Conservation (phyloP, 441 rosid species). For the Eruca vesicaria region DNA sequence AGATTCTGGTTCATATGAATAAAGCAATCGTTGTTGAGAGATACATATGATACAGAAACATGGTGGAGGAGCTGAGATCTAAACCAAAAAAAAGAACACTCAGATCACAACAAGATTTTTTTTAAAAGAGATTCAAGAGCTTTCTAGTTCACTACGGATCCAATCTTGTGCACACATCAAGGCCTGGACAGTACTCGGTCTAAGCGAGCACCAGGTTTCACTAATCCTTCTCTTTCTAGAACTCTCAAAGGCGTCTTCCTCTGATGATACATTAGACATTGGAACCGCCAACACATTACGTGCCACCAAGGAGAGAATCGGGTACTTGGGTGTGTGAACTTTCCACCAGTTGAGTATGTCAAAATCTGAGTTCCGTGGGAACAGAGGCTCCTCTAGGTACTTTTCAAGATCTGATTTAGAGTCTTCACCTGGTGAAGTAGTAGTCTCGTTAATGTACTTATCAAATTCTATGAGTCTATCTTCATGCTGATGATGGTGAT, state of each 20-base stretch:
- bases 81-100: not conserved
- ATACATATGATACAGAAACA: conserved; percentile 14
- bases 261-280: conserved; percentile 43
- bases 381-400: conserved; percentile 71
- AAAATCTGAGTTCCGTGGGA: conserved; percentile 58
- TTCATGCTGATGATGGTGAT: conserved; percentile 29
- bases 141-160: conserved; percentile 49
- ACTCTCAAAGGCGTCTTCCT: conserved; percentile 36
- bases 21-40: conserved; percentile 14
- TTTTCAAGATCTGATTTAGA: conserved; percentile 53
- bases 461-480: conserved; percentile 61
- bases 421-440: conserved; percentile 46
- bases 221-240: conserved; percentile 40
- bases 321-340: conserved; percentile 62
- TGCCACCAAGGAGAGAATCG: conserved; percentile 65
- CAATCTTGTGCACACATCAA: conserved; percentile 72
- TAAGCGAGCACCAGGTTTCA: conserved; percentile 44
- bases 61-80: not conserved
- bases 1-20: not conserved
- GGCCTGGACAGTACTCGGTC: conserved; percentile 52
- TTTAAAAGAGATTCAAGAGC: conserved; percentile 28
- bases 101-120: not conserved
- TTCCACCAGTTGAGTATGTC: conserved; percentile 69
- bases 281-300: conserved; percentile 55
- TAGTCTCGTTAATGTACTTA: conserved; percentile 48